Evolutionary conservation across 2,329 filamentous ascomycete species (phyloP), one percentile per base, ranked within the genome.

Genomic region (Tolypocladium pustulatum): DNA sequence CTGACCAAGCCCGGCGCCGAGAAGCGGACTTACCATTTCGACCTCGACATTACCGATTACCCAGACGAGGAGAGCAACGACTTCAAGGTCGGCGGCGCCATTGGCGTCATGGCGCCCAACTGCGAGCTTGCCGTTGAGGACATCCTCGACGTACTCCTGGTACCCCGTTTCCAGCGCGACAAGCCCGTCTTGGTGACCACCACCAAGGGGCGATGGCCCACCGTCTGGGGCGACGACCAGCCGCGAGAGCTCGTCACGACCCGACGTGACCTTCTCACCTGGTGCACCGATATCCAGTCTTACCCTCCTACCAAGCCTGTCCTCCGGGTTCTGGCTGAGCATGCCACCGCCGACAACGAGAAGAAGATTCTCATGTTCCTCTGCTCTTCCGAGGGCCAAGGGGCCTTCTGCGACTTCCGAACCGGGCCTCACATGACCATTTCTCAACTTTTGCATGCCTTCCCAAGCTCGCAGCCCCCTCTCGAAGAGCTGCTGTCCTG

Each of bases 11-110:
- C 84, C 30, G 93, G 93, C 27, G 94, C 94, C 6, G 91, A 96
- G 78, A 99, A 99, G 83, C 84, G 93, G 61, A 99, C 94, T 0
- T 96, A 93, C 72, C 94, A 99, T 74, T 97, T 97, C 67, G 94
- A 97, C 67, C 84, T 99, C 52, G 94, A 99, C 67, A 88, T 99
- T 55, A 97, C 93, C 55, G 88, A 96, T 70, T 99, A 99, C 67
- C 91, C 94, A 0, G 82, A 85, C 25, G 91, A 95, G 75, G 88
- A 89, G 57, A 81, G 83, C 55, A 85, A 92, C 6, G 94, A 97
- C 69, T 99, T 97, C 80, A 92, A 93, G 70, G 94, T 99, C 22
- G 94, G 94, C 59, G 94, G 94, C 58, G 94, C 94, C 57, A 93
- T 99, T 72, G 94, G 94, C 43, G 84, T 99, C 59, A 91, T 90